Base-by-base conservation (phyloP, 106 monocot species). In the Dendrobium chrysotoxum region DNA sequence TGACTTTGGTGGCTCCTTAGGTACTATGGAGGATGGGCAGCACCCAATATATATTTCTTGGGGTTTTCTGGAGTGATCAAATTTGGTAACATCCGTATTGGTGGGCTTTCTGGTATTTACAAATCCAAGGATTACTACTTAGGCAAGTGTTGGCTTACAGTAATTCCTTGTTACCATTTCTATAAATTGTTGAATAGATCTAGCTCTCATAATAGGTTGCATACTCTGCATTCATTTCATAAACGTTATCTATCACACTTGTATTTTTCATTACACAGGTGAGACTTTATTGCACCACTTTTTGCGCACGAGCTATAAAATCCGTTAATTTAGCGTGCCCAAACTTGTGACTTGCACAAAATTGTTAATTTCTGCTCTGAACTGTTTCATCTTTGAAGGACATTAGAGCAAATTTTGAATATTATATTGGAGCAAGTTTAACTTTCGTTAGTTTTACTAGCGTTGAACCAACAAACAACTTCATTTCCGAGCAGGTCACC, bases 11-110 rank as follows among this genome's bases (percentile, higher is more conserved):
- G 65, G 53, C 40, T 78, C 80, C 41, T 11, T 78, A 93, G 92
- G 82, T 92, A 92, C 74, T 92, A 92, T 92, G 92, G 92, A 39
- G 92, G 92, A 82, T 92, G 92, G 92, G 89, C 86, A 71, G 83
- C 92, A 76, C 85, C 89, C 53, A 89, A 92, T 78, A 89, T 92
- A 86, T 92, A 86, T 80, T 92, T 92, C 79, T 53, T 97, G 85
- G 94, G 92, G 28, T 92, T 84, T 80, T 86, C 94, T 82, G 97
- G 94, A 45, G 91, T 98, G 38, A 72, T 95, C 9, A 92, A 89
- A 81, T 98, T 95, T 88, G 98, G 94, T 28, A 91, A 95, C 80
- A 83, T 98, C 38, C 88, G 94, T 82, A 92, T 98, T 84, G 98
- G 91, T 54, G 98, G 95, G 67, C 81, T 95, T 65, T 98, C 98